Percentiles rank a stretch among this genome's conserved stretches.
Evolutionary conservation across 225 moss, liverwort and hornwort genomes (phyloP).

Genomic region (Asterella californica): DNA sequence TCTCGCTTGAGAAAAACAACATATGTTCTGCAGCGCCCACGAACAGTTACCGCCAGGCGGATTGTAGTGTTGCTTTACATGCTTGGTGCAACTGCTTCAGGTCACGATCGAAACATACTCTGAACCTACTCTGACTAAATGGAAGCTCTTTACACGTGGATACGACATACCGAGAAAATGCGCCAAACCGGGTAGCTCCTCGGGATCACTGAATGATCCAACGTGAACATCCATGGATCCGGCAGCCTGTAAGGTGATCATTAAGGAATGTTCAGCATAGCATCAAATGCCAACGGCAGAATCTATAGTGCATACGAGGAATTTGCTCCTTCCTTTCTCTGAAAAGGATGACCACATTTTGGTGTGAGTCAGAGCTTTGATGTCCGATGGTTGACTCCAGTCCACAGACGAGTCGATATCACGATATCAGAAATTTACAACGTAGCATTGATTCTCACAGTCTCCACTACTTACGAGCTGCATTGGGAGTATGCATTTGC

Average conservation of each 20-base stretch:
- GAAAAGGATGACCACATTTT: too few relatives aligned
- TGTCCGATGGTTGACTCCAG: neutral
- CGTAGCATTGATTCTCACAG: neutral
- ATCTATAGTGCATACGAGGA: neutral
- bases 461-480: neutral
- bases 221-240: constrained; percentile 93
- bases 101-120: neutral
- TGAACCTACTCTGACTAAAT: neutral
- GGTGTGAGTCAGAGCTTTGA: neutral
- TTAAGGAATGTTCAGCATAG: neutral
- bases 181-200: constrained; percentile 87
- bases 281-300: neutral
- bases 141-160: neutral
- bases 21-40: constrained; percentile 69
- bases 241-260: constrained; percentile 56
- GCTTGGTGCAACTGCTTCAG: neutral
- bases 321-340: neutral
- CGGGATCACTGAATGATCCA: constrained; percentile 91
- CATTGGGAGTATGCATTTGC: neutral
- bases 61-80: neutral
- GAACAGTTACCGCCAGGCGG: neutral
- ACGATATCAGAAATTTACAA: neutral
- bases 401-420: neutral
- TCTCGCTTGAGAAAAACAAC: constrained; percentile 96
- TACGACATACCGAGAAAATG: constrained; percentile 74